Base-by-base conservation (phyloP, 371 early-diverging fungal genomes). In the Rhizomucor miehei region DNA sequence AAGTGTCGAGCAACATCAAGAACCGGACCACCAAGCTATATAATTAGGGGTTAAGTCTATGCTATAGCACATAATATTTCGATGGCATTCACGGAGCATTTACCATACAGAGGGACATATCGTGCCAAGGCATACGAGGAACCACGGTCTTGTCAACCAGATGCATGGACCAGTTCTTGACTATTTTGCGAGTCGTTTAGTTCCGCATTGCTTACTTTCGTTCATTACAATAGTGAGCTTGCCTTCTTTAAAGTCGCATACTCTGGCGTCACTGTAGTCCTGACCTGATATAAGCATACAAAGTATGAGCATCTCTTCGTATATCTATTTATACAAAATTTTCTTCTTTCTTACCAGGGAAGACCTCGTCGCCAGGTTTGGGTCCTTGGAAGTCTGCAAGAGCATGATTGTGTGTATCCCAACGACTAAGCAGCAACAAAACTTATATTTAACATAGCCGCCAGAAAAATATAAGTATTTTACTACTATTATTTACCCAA, bases 111-210 rank as follows among this genome's bases (percentile, higher is more conserved):
- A 90, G 66, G 5, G 88, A 86, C 17, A 95, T 84, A 59, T 97
- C 97, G 71, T 96, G 96, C 97, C 97, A 97, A 17, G 95, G 94
- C 95, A 97, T 91, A 51, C 96, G 81, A n/a, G 93, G 84, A 5
- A 79, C 67, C 17, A 56, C 62, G 14, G 75, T 67, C 41, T 86
- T 80, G 60, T 89, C 83, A 45, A 91, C 79, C 48, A 88, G 55
- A 24, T 73, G 66, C 63, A 72, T 74, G 49, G 82, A 76, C 67
- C 77, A 76, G 41, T 80, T 56, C 56, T 82, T 71, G 35, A 92
- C 86, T 77, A 41, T n/a, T n/a, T n/a, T n/a, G n/a, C n/a, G n/a
- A n/a, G n/a, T n/a, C n/a, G n/a, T n/a, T n/a, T n/a, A n/a, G n/a
- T n/a, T n/a, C n/a, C n/a, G n/a, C n/a, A n/a, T n/a, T n/a, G n/a